Evolutionary conservation across 371 early-diverging fungal genomes (phyloP), one percentile per base, ranked within the genome.

Genomic region (Hamiltosporidium magnivora): DNA sequence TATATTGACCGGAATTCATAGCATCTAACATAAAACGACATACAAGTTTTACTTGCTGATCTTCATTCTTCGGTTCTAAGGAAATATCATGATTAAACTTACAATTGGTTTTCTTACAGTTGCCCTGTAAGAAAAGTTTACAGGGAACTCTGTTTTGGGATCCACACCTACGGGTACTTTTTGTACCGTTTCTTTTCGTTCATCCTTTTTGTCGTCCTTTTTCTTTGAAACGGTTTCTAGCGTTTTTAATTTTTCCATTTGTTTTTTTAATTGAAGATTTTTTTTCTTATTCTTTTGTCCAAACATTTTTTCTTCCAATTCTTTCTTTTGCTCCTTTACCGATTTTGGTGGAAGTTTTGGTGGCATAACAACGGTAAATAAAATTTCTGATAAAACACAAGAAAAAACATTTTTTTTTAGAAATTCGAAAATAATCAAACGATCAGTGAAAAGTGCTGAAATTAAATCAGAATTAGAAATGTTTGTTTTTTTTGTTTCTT

Each of bases 11-110:
- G 39, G 66, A 54, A 68, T 80, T 75, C 11, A 80, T 52, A 36
- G 80, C 80, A 70, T 80, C 80, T 44, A 80, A 70, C 42, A 78
- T 68, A 46, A 74, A 76, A 64, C 71, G 70, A 60, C 80, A 80
- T 25, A 80, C 69, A 25, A 61, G 54, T 55, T 60, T 49, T 41
- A 12, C 12, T 1, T 43, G 11, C 38, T 44, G 12, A 69, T 12
- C 54, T 59, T 69, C 52, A 56, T 36, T 25, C 54, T 40, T 44
- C 14, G n/a, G 25, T 36, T 58, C 68, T 73, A n/a, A 62, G 55
- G 4, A 54, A 25, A 40, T 25, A 68, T 71, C 49, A 67, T 80
- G 80, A 37, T 71, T 68, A 70, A 74, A 80, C 68, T 78, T 79
- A 62, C 80, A 80, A 25, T 62, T 61, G 11, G 74, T 76, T 53